phyloP scores from a whole-genome alignment of 176 grass and related monocot species.

The Carex scoparia region DNA sequence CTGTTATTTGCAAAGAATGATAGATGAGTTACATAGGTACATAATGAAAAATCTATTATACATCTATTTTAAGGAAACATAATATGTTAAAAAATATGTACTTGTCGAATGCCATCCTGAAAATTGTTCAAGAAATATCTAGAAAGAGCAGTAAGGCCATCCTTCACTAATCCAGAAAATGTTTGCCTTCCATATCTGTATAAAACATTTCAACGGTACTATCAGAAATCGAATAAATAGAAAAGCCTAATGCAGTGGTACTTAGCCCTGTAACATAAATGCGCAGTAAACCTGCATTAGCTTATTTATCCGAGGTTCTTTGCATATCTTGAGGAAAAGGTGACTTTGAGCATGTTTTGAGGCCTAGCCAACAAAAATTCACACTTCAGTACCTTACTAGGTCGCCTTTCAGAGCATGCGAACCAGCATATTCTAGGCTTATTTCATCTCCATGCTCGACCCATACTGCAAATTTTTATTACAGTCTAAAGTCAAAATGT shows the following conservation, averaged over 20 bases:
- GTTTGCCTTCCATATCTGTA: conserved; percentile 91
- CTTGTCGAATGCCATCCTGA: conserved; percentile 87
- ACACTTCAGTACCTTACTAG: conserved; percentile 64
- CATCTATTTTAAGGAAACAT: conserved; percentile 1
- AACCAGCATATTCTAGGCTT: conserved; percentile 92
- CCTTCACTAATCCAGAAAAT: conserved; percentile 88
- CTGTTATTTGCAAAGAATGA: conserved; percentile 42
- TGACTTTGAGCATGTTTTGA: neutral
- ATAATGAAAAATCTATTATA: neutral
- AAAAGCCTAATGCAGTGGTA: neutral
- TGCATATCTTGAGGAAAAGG: neutral
- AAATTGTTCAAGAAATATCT: conserved; percentile 99
- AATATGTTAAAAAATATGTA: conserved; percentile 26
- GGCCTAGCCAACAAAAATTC: neutral
- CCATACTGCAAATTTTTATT: conserved; percentile 56
- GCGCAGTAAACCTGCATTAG: neutral
- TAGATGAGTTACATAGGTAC: conserved; percentile 7
- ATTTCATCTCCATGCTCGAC: conserved; percentile 94
- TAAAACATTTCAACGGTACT: conserved; percentile 5
- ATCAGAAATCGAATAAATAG: conserved; percentile 15
- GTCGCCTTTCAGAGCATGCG: conserved; percentile 89
- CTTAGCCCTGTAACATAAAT: neutral
- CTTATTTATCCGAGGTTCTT: neutral
- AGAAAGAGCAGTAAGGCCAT: conserved; percentile 86
- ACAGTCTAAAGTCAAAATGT: conserved; percentile 18